A percentile compares a stretch with the other conserved stretches of the same genome.
These are phyloP conservation scores for Jaenimonas drosophilae DNA, from an alignment of 208 protist species.

Conservation along the genomic window DNA sequence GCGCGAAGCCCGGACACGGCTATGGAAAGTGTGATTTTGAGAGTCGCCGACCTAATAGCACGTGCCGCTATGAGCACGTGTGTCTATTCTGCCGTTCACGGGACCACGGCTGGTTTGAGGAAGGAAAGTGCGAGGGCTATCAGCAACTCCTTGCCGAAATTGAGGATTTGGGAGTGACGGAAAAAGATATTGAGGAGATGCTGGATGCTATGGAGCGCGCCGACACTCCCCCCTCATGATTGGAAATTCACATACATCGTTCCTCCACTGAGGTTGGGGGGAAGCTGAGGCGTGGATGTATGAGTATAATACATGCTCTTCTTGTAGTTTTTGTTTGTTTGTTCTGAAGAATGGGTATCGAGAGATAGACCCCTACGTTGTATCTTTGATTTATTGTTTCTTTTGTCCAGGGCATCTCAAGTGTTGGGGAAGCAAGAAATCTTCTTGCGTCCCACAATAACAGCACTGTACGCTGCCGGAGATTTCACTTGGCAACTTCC, in stretches of 20 bases:
- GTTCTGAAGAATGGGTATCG: no score
- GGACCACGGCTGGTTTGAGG: slow-evolving; percentile 77
- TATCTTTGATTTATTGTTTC: neutral
- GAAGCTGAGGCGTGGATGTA: no score
- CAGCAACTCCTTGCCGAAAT: slow-evolving; percentile 44
- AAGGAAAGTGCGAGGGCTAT: slow-evolving; percentile 50
- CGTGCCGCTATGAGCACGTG: slow-evolving; percentile 64
- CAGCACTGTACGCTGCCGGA: no score
- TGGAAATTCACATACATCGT: no score
- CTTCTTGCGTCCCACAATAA: neutral
- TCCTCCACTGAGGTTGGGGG: no score
- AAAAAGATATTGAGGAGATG: slow-evolving; percentile 35
- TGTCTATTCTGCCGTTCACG: slow-evolving; percentile 60
- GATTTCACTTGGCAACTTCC: no score
- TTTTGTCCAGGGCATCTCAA: neutral
- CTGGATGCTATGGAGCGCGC: slow-evolving; percentile 63
- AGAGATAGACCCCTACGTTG: neutral
- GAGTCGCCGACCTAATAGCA: slow-evolving; percentile 39
- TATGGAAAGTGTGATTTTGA: slow-evolving; percentile 67
- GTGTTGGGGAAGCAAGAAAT: neutral
- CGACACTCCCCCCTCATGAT: no score
- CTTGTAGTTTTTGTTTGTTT: neutral
- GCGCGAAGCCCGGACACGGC: slow-evolving; percentile 28
- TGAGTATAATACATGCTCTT: no score
- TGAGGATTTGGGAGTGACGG: slow-evolving; percentile 33